Conservation (phyloP, 164 flowering plant genomes). For the Malania oleifera region DNA sequence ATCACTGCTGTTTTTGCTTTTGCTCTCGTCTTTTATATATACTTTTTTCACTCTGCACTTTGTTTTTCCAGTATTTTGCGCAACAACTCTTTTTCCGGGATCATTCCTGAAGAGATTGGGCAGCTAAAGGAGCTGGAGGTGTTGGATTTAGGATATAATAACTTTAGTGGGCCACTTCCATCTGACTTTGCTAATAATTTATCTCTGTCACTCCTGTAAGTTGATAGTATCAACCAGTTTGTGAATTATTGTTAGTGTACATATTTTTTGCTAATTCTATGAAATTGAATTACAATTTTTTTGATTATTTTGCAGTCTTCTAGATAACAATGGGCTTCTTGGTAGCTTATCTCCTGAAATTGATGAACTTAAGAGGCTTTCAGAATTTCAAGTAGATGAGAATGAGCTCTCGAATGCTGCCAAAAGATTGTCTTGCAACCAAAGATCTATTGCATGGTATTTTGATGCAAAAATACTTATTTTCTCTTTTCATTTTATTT, state of each 20-base stretch:
- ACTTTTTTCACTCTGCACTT: too few species aligned
- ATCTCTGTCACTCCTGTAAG: not conserved
- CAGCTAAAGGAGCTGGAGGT: too few species aligned
- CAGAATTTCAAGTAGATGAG: constrained; percentile 39
- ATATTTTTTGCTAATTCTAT: constrained; percentile 2
- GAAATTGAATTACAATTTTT: constrained; percentile 4
- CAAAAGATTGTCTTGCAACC: constrained; percentile 10
- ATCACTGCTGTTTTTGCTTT: not conserved
- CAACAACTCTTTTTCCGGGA: too few species aligned
- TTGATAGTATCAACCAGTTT: constrained; percentile 6
- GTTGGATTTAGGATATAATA: too few species aligned
- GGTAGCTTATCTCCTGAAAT: constrained; percentile 36
- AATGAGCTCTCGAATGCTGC: constrained; percentile 14
- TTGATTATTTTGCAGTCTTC: constrained; percentile 24
- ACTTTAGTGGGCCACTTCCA: too few species aligned
- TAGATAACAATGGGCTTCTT: constrained; percentile 42
- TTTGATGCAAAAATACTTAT: too few species aligned
- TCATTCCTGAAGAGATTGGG: too few species aligned
- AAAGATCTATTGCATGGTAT: constrained; percentile 19
- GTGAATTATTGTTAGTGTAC: not conserved
- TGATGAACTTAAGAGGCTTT: constrained; percentile 28
- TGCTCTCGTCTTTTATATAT: not conserved
- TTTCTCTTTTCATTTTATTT: too few species aligned
- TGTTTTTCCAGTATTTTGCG: too few species aligned
- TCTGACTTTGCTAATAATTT: too few species aligned